phyloP scores from a whole-genome alignment of 768 basidiomycete species.

The Rhodotorula taiwanensis region DNA sequence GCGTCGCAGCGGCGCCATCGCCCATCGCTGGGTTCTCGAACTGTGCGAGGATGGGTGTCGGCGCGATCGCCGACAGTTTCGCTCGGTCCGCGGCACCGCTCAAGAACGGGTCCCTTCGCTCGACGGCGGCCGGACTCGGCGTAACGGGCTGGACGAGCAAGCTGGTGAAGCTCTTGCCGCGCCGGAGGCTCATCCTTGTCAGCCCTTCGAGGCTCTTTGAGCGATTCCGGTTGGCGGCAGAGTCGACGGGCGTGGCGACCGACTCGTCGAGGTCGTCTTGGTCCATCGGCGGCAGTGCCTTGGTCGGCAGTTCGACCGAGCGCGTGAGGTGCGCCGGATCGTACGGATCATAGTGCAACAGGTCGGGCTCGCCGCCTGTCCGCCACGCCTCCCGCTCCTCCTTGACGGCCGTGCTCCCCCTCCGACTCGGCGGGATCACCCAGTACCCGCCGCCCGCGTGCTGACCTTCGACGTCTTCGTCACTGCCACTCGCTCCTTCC shows the following conservation, averaged over 20 bases:
- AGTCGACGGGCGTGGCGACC: too few species aligned
- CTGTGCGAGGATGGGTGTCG: constrained; percentile 24
- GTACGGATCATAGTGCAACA: neutral
- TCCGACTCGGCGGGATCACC: constrained; percentile 14
- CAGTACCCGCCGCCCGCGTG: too few species aligned
- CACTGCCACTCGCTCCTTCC: neutral
- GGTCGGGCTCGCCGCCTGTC: constrained; percentile 9
- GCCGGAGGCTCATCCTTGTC: constrained; percentile 27
- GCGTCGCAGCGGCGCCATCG: neutral
- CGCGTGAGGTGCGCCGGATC: too few species aligned
- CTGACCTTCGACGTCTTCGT: neutral
- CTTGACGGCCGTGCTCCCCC: constrained; percentile 11
- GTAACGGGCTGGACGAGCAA: constrained; percentile 8
- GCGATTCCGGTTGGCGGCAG: constrained; percentile 5
- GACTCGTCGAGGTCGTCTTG: too few species aligned
- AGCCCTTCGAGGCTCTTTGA: constrained; percentile 27
- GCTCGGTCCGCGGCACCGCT: too few species aligned
- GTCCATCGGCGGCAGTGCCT: too few species aligned
- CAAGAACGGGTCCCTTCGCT: constrained; percentile 16
- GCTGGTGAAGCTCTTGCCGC: constrained; percentile 33
- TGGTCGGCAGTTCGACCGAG: too few species aligned
- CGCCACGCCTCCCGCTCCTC: constrained; percentile 22
- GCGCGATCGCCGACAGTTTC: neutral
- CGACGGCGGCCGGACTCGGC: neutral
- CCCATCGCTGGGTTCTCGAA: constrained; percentile 15